Evolutionary conservation across 495 filamentous ascomycete genomes (phyloP).

Genomic region (Tuber umbilicatum): DNA sequence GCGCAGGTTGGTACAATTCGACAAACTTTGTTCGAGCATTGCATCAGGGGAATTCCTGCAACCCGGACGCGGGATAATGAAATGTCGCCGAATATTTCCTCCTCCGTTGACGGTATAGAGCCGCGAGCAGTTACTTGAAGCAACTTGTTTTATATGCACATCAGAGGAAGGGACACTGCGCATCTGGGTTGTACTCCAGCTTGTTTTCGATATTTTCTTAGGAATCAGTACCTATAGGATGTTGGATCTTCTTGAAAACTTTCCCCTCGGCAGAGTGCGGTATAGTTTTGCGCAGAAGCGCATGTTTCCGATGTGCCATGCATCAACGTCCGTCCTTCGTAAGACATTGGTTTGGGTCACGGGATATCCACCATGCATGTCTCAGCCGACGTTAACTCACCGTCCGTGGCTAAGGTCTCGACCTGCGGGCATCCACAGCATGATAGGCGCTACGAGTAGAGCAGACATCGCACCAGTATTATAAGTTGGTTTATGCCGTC

Average conservation of each 20-base stretch:
- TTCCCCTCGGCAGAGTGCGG: neutral
- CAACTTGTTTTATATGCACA: neutral
- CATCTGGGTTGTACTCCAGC: neutral
- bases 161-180: neutral
- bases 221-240: neutral
- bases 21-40: neutral
- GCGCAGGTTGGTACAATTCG: too few relatives aligned
- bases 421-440: neutral
- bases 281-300: neutral
- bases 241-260: neutral
- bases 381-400: neutral
- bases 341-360: neutral
- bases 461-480: neutral
- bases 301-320: neutral
- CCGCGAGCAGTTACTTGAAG: neutral
- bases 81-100: neutral
- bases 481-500: neutral
- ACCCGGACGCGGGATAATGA: neutral
- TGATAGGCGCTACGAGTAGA: neutral
- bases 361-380: neutral
- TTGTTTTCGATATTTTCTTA: neutral
- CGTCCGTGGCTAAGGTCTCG: neutral
- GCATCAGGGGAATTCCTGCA: neutral
- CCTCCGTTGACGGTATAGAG: neutral
- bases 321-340: neutral